Evolutionary conservation across 495 filamentous ascomycete genomes (phyloP).

Genomic region (Glonium stellatum): DNA sequence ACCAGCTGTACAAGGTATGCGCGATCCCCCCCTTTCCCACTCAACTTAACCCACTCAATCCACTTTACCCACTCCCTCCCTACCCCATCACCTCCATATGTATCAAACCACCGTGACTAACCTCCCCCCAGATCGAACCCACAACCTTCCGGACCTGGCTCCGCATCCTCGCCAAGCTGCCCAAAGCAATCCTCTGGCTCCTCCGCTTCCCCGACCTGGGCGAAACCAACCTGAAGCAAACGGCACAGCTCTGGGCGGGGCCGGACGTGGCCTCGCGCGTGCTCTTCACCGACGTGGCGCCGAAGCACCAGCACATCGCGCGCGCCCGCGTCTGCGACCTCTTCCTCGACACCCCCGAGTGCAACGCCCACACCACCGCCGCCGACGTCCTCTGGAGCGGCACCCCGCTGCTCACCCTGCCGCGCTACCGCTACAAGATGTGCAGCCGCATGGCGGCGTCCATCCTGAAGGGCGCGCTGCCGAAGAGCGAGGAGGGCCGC

Average conservation of each 20-base stretch:
- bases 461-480: conserved; percentile 83
- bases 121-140: conserved; percentile 72
- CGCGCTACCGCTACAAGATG: conserved; percentile 97
- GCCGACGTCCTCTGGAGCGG: conserved; percentile 95
- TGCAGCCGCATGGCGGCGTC: conserved; percentile 96
- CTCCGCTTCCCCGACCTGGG: conserved; percentile 93
- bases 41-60: too few relatives aligned
- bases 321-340: conserved; percentile 87
- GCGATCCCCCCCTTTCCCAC: too few relatives aligned
- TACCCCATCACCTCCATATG: conserved; percentile 7
- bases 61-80: too few relatives aligned
- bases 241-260: conserved; percentile 76
- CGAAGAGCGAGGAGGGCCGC: conserved; percentile 58
- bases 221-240: conserved; percentile 74
- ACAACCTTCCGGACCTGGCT: conserved; percentile 96
- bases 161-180: conserved; percentile 78
- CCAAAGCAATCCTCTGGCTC: conserved; percentile 90
- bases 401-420: conserved; percentile 87
- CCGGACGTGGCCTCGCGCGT: conserved; percentile 83
- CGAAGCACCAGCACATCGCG: conserved; percentile 90
- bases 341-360: conserved; percentile 95
- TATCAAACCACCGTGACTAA: not conserved
- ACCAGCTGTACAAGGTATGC: conserved; percentile 97
- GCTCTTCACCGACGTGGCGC: conserved; percentile 93
- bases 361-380: conserved; percentile 96